phyloP scores from a whole-genome alignment of 805 yeast genomes.

The Zygosaccharomyces rouxii region DNA sequence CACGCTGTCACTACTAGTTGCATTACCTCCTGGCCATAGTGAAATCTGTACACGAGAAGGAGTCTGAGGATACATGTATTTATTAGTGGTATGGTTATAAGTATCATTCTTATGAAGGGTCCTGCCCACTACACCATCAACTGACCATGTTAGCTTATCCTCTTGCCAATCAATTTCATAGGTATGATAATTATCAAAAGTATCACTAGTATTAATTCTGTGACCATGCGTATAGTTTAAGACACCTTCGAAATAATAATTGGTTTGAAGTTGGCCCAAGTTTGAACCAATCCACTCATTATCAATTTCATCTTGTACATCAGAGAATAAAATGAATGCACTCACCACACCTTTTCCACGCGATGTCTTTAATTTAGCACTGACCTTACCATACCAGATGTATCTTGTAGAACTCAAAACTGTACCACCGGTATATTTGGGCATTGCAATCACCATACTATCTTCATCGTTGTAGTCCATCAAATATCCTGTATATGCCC shows the following conservation, averaged over 20 bases:
- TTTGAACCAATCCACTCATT: slow-evolving; percentile 79
- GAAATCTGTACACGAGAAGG: slow-evolving; percentile 71
- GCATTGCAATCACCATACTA: slow-evolving; percentile 70
- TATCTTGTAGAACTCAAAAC: slow-evolving; percentile 74
- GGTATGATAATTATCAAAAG: slow-evolving; percentile 66
- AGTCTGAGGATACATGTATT: slow-evolving; percentile 63
- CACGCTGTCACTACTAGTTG: slow-evolving; percentile 55
- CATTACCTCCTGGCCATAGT: slow-evolving; percentile 72
- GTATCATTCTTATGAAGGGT: slow-evolving; percentile 58
- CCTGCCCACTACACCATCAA: slow-evolving; percentile 68
- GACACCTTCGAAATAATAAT: slow-evolving; percentile 71
- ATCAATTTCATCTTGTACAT: slow-evolving; percentile 88
- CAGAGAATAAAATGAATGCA: slow-evolving; percentile 75
- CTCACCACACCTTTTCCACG: slow-evolving; percentile 76
- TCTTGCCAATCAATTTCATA: slow-evolving; percentile 81
- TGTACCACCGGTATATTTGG: slow-evolving; percentile 67
- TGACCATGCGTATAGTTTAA: slow-evolving; percentile 62
- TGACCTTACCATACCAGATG: slow-evolving; percentile 84
- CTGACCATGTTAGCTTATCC: slow-evolving; percentile 62
- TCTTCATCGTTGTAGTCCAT: slow-evolving; percentile 48
- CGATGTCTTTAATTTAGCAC: slow-evolving; percentile 67
- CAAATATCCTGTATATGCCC: slow-evolving; percentile 61
- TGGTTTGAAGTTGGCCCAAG: slow-evolving; percentile 63
- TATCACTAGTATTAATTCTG: slow-evolving; percentile 39
- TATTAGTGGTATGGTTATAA: slow-evolving; percentile 55